Conservation (phyloP, 495 filamentous ascomycete species). For the Penicillium manginii region DNA sequence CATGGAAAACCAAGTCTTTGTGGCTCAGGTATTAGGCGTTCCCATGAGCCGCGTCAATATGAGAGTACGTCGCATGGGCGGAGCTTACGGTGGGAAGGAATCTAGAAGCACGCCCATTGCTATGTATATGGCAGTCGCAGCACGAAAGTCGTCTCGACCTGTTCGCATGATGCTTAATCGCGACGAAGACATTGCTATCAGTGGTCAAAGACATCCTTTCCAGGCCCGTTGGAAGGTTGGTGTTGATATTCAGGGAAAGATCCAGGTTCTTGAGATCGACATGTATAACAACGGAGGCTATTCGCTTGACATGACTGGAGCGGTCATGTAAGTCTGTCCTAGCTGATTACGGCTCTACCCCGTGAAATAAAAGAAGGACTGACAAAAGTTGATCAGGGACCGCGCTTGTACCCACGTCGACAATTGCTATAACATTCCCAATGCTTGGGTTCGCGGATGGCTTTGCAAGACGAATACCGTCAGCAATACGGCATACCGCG, state of each 20-base stretch:
- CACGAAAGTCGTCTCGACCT: conserved; percentile 1
- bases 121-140: conserved; percentile 2
- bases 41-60: conserved; percentile 2
- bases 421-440: background rate
- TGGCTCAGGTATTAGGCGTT: background rate
- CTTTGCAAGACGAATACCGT: background rate
- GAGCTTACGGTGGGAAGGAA: conserved; percentile 1
- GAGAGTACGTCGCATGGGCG: background rate
- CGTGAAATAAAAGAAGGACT: background rate
- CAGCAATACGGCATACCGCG: background rate
- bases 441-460: conserved; percentile 1
- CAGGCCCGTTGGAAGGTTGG: conserved; percentile 1
- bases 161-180: conserved; percentile 4
- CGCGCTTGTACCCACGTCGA: background rate
- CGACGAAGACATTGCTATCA: conserved; percentile 2
- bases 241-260: background rate
- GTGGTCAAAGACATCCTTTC: background rate
- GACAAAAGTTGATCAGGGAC: background rate
- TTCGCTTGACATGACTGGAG: conserved; percentile 2
- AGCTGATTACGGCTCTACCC: background rate
- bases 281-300: conserved; percentile 1
- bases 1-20: conserved; percentile 2
- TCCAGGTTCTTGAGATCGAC: background rate
- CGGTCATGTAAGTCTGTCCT: background rate
- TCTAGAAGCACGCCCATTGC: background rate